A percentile compares a stretch with the other conserved stretches of the same genome.
These are phyloP conservation scores for Thielaviopsis punctulata DNA, from an alignment of 2,329 filamentous ascomycete species.

Conservation along the genomic window DNA sequence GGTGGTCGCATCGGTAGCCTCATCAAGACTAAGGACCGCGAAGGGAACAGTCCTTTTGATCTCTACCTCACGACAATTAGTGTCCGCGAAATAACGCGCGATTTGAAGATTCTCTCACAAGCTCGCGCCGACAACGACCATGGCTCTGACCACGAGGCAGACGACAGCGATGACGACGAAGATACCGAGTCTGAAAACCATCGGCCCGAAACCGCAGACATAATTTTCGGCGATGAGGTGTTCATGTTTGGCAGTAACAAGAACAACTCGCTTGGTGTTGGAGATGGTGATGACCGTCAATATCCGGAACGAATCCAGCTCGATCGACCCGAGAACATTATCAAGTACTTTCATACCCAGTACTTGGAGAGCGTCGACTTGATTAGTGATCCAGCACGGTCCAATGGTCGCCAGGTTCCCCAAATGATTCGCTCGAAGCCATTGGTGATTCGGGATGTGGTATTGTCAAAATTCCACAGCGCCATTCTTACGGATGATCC, in stretches of 20 bases:
- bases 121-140: constrained; percentile 18
- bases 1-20: constrained; percentile 51
- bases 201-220: background rate
- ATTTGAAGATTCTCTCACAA: constrained; percentile 6
- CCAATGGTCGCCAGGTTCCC: constrained; percentile 41
- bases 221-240: constrained; percentile 53
- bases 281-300: constrained; percentile 89
- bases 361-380: constrained; percentile 31
- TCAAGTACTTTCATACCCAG: constrained; percentile 49
- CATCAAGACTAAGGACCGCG: constrained; percentile 89
- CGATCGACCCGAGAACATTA: constrained; percentile 57
- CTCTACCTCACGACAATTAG: constrained; percentile 79
- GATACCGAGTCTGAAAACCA: background rate
- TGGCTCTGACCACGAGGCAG: constrained; percentile 33
- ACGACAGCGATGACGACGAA: constrained; percentile 17
- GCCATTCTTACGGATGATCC: constrained; percentile 77
- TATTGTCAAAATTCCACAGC: constrained; percentile 81
- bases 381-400: background rate
- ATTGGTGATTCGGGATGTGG: constrained; percentile 61
- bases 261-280: constrained; percentile 79
- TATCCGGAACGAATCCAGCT: constrained; percentile 73
- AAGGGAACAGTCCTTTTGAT: constrained; percentile 89
- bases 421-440: constrained; percentile 54
- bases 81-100: constrained; percentile 43
- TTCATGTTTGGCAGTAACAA: constrained; percentile 95